Conservation (phyloP, 768 basidiomycete genomes). For the Lactarius trivialis region DNA sequence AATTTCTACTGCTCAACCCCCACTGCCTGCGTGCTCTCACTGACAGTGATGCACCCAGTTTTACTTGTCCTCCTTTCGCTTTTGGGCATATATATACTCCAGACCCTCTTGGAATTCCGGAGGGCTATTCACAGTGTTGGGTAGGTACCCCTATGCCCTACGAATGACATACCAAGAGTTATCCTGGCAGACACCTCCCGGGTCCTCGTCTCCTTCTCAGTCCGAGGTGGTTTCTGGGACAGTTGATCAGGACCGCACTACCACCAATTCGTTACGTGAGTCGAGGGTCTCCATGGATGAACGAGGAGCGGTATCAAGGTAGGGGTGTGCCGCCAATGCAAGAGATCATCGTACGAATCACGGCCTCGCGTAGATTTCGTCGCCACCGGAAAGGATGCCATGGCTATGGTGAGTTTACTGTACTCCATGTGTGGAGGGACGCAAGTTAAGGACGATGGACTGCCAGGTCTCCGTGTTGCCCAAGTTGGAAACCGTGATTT, state of each 20-base stretch:
- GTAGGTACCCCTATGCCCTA: not conserved
- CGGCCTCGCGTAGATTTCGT: slow-evolving; percentile 7
- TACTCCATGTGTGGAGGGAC: not conserved
- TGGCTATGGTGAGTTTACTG: not conserved
- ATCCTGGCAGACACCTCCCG: not conserved
- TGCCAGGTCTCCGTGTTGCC: slow-evolving; percentile 8
- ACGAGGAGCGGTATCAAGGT: slow-evolving; percentile 1
- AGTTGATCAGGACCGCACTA: not conserved
- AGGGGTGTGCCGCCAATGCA: not conserved
- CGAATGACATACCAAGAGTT: not conserved
- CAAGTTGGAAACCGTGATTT: not conserved
- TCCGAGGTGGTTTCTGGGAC: not conserved
- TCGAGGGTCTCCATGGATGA: not conserved
- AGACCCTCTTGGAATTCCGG: not conserved
- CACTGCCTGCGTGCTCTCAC: not conserved
- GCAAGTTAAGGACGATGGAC: not conserved
- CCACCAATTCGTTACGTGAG: not conserved
- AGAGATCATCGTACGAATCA: not conserved
- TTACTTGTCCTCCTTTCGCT: not conserved
- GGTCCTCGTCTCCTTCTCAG: not conserved
- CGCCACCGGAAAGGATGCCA: slow-evolving; percentile 8
- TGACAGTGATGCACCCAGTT: not conserved
- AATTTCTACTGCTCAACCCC: too few species aligned
- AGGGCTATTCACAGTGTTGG: not conserved
- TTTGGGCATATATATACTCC: not conserved